Conservation (phyloP, 257 asterid genomes). For the Penstemon barbatus region DNA sequence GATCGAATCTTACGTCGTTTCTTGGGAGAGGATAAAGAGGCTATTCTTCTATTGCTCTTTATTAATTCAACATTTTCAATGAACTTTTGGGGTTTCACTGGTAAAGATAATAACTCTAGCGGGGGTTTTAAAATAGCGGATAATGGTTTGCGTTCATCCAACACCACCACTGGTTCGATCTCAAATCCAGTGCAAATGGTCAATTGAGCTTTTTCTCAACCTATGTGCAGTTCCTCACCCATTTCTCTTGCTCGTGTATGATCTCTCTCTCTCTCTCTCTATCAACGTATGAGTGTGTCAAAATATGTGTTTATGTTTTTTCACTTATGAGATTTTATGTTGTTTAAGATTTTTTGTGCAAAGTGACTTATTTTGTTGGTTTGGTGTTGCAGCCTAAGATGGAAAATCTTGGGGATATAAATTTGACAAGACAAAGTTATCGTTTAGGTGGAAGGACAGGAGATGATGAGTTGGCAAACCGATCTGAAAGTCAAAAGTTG, state of each 20-base stretch:
- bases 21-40: conserved; percentile 4
- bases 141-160: neutral
- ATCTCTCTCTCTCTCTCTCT: conserved; percentile 9
- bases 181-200: too few relatives aligned
- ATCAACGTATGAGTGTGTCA: neutral
- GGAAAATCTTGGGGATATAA: too few relatives aligned
- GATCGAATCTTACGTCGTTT: neutral
- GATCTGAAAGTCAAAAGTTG: too few relatives aligned
- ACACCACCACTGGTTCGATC: too few relatives aligned
- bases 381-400: too few relatives aligned
- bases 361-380: too few relatives aligned
- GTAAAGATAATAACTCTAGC: conserved; percentile 27
- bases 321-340: conserved; percentile 22
- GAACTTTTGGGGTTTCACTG: conserved; percentile 58
- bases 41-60: neutral
- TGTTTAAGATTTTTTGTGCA: too few relatives aligned
- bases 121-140: conserved; percentile 49
- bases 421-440: too few relatives aligned
- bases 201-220: neutral
- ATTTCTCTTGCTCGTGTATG: conserved; percentile 62
- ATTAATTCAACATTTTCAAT: conserved; percentile 24
- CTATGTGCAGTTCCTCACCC: conserved; percentile 46
- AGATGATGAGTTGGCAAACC: too few relatives aligned
- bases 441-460: too few relatives aligned
- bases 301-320: neutral